phyloP scores from a whole-genome alignment of 352 stramenopile species.

The Phytophthora hybrid region DNA sequence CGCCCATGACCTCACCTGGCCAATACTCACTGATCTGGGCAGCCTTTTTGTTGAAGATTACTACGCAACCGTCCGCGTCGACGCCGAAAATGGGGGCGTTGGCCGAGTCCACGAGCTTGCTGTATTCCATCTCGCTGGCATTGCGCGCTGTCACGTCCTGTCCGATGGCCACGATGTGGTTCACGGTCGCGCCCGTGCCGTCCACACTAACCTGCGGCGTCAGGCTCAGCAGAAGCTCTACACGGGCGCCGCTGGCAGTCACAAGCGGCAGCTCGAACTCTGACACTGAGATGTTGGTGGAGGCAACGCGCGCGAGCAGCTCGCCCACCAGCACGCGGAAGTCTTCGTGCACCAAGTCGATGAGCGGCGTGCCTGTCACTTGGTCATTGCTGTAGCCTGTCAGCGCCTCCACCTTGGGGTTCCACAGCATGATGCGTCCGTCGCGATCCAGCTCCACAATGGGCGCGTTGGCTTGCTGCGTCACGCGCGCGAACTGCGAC shows the following conservation, averaged over 20 bases:
- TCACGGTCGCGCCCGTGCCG: slow-evolving; percentile 38
- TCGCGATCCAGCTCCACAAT: slow-evolving; percentile 82
- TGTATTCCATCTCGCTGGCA: slow-evolving; percentile 74
- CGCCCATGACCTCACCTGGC: slow-evolving; percentile 88
- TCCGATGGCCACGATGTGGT: slow-evolving; percentile 71
- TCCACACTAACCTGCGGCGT: slow-evolving; percentile 58
- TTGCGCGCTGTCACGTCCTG: slow-evolving; percentile 75
- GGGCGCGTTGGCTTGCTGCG: slow-evolving; percentile 78
- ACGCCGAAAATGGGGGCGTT: slow-evolving; percentile 87
- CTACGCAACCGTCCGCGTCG: slow-evolving; percentile 60
- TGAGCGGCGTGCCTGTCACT: slow-evolving; percentile 53
- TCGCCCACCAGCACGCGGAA: slow-evolving; percentile 54
- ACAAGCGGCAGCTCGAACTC: slow-evolving; percentile 68
- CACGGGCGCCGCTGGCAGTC: slow-evolving; percentile 52
- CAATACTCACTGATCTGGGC: slow-evolving; percentile 89
- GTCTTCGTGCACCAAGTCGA: slow-evolving; percentile 59
- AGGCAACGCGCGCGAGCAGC: slow-evolving; percentile 52
- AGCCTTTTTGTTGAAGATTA: slow-evolving; percentile 94
- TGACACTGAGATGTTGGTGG: slow-evolving; percentile 51
- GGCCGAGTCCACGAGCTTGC: slow-evolving; percentile 75
- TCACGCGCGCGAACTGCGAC: slow-evolving; percentile 64
- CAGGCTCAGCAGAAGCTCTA: slow-evolving; percentile 65
- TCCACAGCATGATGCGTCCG: slow-evolving; percentile 75
- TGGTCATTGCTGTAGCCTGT: slow-evolving; percentile 65
- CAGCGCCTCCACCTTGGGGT: slow-evolving; percentile 64